Evolutionary conservation across 2,329 filamentous ascomycete species (phyloP), one percentile per base, ranked within the genome.

Genomic region (Chaetomium strumarium): DNA sequence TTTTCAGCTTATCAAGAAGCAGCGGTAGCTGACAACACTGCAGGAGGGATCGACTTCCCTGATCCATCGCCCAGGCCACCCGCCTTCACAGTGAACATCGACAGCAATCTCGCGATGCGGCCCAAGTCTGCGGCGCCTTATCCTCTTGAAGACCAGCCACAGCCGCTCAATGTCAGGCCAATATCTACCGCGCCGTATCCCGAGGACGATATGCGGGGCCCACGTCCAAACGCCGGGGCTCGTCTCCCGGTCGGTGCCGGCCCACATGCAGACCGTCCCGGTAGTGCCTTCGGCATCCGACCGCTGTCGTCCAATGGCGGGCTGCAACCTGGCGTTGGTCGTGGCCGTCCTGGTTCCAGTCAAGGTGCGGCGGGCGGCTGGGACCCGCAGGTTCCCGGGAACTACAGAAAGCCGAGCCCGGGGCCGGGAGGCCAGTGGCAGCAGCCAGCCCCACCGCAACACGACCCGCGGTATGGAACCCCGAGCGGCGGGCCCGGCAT

Each of bases 41-140:
- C 68, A 16, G 73, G 73, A 36, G 66, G 68, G 30, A 62, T 68
- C 16, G 70, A 73, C 49, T 75, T 76, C 56, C 73, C 77, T 11
- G 76, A 79, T 44, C 72, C 75, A 1, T 72, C 75, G 16, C 68
- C 72, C 42, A 67, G 77, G 48, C 67, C 70, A 12, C 72, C 78
- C 8, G 77, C 78, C 5, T 82, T 81, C 58, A 72, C 70, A 5
- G 67, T 81, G 43, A 76, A 77, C 40, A 61, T 79, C 7, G 71
- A 78, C 46, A 61, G 67, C 30, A 63, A 60, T 34, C 60, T 67
- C 42, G 62, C 65, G 7, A 53, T 66, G 29, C 74, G 80, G 33
- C 68, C 80, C 14, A 78, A 74, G 51, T 78, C 83, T 10, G 74
- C 78, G 19, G 82, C 83, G 1, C 86, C 86, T 1, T 90, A 90